Base-by-base conservation (phyloP, 1,139 yeast species). In the Taphrina pruni region DNA sequence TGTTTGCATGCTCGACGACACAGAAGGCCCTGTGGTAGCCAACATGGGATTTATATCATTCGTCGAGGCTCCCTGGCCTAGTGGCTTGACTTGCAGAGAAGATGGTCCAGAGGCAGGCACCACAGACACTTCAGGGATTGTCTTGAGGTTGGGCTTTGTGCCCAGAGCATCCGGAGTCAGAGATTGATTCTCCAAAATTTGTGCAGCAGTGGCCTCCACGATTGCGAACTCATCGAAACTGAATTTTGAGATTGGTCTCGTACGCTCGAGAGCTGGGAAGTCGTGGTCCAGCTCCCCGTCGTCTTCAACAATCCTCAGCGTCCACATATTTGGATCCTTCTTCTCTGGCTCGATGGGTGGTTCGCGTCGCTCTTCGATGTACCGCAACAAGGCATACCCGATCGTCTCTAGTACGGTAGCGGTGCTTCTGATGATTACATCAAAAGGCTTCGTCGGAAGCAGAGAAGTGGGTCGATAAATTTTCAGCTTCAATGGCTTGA, bases 271-370 rank as follows among this genome's bases (percentile, higher is more conserved):
- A 0, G 84, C 83, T 0, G 84, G 84, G 69, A 81, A 82, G 71
- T 81, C 84, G 51, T 80, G 82, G 69, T 81, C 84, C 0, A 82
- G 81, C 70, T 80, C 82, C 26, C 84, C 84, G 69, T 81, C 84
- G 20, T 81, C 84, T 67, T 81, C 84, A 2, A 80, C 82, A 41
- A 81, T 79, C 20, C 81, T 76, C 66, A 81, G 72, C 45, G 80
- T 81, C 83, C 83, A 81, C 65, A 73, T 71, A 65, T 80, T 78
- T 0, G 82, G 80, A 69, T 81, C 81, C 14, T 60, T 36, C 12
- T 65, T 62, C 21, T 75, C 79, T 6, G 72, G 75, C 0, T 77
- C 60, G 26, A 80, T 73, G 12, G 72, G 72, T 1, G 82, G 81
- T 41, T 72, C 70, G 14, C 77, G 74, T 14, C 71, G 70, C 43